Conservation (phyloP, 2,329 filamentous ascomycete species). For the Colletotrichum musicola region DNA sequence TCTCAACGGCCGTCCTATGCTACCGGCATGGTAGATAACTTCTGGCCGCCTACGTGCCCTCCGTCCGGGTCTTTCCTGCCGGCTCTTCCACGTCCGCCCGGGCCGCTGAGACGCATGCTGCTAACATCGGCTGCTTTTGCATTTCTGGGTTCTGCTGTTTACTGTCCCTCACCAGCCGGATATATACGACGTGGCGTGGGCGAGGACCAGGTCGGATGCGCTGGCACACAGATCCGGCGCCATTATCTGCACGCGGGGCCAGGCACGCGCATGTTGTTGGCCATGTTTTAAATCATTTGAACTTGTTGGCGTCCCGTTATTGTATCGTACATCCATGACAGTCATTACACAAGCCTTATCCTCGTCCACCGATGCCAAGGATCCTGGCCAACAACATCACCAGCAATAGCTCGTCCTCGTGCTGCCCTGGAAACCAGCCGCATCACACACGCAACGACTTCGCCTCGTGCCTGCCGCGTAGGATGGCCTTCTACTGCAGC, state of each 20-base stretch:
- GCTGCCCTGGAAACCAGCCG: neutral
- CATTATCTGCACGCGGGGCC: conserved; percentile 20
- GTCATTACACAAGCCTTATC: neutral
- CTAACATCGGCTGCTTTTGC: neutral
- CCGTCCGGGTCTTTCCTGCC: conserved; percentile 7
- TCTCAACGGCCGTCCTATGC: neutral
- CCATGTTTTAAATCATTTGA: neutral
- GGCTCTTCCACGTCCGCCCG: conserved; percentile 5
- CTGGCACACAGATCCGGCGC: conserved; percentile 30
- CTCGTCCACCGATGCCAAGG: neutral
- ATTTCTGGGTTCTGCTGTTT: neutral
- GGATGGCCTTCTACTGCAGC: neutral
- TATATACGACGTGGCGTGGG: neutral
- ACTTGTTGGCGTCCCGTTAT: neutral
- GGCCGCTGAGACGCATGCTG: conserved; percentile 1
- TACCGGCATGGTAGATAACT: conserved; percentile 16
- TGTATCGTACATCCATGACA: conserved; percentile 11
- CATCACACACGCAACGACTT: neutral
- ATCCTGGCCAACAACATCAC: neutral
- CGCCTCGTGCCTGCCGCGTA: neutral
- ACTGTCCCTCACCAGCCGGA: neutral
- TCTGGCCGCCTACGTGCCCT: conserved; percentile 10
- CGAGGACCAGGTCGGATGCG: conserved; percentile 21
- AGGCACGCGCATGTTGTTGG: conserved; percentile 24
- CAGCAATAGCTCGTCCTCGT: neutral